Percentiles rank a stretch among this genome's conserved stretches.
phyloP scores from a whole-genome alignment of 2,329 filamentous ascomycete genomes.

The Exophiala bonariae region DNA sequence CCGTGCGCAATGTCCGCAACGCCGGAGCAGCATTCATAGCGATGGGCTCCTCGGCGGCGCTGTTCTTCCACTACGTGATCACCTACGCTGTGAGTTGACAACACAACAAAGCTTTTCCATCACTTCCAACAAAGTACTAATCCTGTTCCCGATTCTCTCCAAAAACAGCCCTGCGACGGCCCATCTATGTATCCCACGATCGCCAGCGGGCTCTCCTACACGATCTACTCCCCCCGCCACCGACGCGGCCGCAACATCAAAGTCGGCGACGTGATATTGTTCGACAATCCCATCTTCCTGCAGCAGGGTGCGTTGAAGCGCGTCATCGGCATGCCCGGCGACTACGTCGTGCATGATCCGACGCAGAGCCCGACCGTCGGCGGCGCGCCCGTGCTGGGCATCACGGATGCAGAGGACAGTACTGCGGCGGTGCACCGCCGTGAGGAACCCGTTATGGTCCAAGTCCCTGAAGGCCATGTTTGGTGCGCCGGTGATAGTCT shows the following conservation, averaged over 20 bases:
- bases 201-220: conserved; percentile 64
- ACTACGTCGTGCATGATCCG: conserved; percentile 51
- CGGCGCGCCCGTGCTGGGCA: conserved; percentile 16
- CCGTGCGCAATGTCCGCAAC: neutral
- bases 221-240: conserved; percentile 65
- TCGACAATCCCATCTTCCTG: conserved; percentile 69
- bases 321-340: conserved; percentile 69
- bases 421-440: conserved; percentile 24
- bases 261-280: conserved; percentile 84
- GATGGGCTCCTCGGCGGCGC: conserved; percentile 8
- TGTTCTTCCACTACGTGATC: conserved; percentile 12
- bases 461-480: conserved; percentile 84
- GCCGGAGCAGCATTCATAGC: conserved; percentile 9
- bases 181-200: conserved; percentile 91
- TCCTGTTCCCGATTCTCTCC: neutral
- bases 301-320: conserved; percentile 71
- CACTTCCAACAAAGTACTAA: neutral
- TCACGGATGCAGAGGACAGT: conserved; percentile 17
- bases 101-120: neutral
- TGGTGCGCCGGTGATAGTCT: conserved; percentile 91
- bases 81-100: conserved; percentile 9
- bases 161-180: conserved; percentile 44
- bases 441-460: conserved; percentile 41
- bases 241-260: conserved; percentile 65
- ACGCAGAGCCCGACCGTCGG: conserved; percentile 23